phyloP scores from a whole-genome alignment of 139 green algal species.

The Microglena sp. region DNA sequence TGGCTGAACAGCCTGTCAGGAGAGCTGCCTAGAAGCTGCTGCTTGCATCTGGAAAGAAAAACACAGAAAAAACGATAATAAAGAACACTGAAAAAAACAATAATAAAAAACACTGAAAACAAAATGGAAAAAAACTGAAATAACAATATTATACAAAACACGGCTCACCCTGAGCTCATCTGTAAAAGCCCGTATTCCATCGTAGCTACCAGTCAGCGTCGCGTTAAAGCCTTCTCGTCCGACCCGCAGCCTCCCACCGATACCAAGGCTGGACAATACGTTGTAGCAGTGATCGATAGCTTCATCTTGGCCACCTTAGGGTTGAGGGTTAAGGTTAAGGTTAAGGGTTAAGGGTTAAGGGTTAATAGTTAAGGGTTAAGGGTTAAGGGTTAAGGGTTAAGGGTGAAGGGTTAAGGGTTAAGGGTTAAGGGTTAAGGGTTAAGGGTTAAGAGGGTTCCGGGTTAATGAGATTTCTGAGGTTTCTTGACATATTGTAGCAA shows the following conservation, averaged over 20 bases:
- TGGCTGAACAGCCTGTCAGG: too few species aligned
- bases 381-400: too few species aligned
- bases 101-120: neutral
- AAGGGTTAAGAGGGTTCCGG: too few species aligned
- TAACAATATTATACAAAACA: neutral
- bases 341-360: too few species aligned
- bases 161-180: neutral
- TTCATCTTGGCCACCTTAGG: constrained; percentile 1
- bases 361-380: too few species aligned
- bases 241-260: constrained; percentile 43
- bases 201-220: constrained; percentile 24
- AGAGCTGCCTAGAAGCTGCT: too few species aligned
- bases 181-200: constrained; percentile 2
- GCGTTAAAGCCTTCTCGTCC: constrained; percentile 52
- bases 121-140: neutral
- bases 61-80: too few species aligned
- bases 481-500: too few species aligned
- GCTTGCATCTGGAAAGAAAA: too few species aligned
- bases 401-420: too few species aligned
- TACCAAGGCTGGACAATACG: neutral
- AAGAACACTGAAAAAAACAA: constrained; percentile 8
- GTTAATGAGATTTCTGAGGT: too few species aligned
- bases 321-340: neutral
- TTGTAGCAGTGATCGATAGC: neutral
- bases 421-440: too few species aligned